Evolutionary conservation across 345 rosid species (phyloP), one percentile per base, ranked within the genome.

Genomic region (Populus alba): DNA sequence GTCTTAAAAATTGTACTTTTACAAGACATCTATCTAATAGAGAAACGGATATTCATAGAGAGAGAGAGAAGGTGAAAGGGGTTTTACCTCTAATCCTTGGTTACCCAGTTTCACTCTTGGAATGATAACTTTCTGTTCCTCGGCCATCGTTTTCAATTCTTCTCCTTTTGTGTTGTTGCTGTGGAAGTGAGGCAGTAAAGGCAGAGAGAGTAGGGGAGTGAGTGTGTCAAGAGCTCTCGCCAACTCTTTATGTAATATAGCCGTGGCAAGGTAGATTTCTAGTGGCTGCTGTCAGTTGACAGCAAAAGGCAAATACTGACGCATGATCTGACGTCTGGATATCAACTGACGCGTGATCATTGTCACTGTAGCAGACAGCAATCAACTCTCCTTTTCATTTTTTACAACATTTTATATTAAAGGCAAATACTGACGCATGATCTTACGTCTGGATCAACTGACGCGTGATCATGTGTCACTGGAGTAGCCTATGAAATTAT

Each of bases 21-120:
- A 47, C 6, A 47, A 47, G 17, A 45, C 51, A 47, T 47, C 51
- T 47, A 15, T 13, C 51, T 53, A 6, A 2, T 7, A 18, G 59
- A 20, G 23, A 53, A 53, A 53, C 22, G 18, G n/a, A 53, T 7
- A 20, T 6, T 18, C n/a, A 53, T 7, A 20, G 59, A 20, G 59
- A 20, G 9, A 53, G 0, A 33, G 37, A 33, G 35, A 33, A 20
- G n/a, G 59, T 53, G 59, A 53, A 53, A 53, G 59, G 59, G 49
- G 37, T 33, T 35, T 38, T 38, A 63, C 77, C 51, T 62, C 77
- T 35, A 73, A 37, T 31, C 75, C 75, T 57, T 73, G 75, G 18
- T 2, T 53, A n/a, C 75, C 75, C 29, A 73, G 49, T 33, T 73
- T 55, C 27, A 73, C 66, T 33, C 66, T 35, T 57, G 66, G 75